Percentiles rank a stretch among this genome's conserved stretches.
These are phyloP conservation scores for Solanum stenotomum DNA, from an alignment of 257 asterid genomes.

Conservation along the genomic window DNA sequence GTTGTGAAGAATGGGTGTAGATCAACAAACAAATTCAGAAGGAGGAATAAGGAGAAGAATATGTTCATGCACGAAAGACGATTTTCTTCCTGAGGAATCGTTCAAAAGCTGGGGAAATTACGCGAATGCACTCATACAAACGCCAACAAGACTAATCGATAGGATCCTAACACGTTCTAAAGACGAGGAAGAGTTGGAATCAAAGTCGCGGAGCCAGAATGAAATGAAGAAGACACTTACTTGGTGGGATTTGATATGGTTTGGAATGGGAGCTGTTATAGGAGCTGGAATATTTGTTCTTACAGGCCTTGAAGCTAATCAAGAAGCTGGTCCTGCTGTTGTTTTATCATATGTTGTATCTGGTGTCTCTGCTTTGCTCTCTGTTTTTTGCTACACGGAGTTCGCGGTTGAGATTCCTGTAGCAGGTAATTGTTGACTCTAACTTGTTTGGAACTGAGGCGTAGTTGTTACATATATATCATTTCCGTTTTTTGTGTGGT, in stretches of 20 bases:
- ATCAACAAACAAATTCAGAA: neutral
- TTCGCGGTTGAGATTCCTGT: conserved; percentile 1
- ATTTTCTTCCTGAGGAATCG: neutral
- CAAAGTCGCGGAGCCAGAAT: neutral
- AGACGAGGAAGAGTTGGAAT: neutral
- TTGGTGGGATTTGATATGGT: conserved; percentile 5
- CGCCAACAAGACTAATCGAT: neutral
- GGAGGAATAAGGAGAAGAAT: neutral
- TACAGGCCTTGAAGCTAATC: conserved; percentile 1
- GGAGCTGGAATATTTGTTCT: conserved; percentile 5
- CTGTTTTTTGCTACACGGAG: neutral
- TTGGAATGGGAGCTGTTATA: neutral
- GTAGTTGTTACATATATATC: neutral
- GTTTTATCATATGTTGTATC: neutral
- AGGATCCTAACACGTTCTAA: neutral
- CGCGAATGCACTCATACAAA: neutral
- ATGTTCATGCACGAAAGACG: neutral
- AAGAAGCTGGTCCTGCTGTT: neutral
- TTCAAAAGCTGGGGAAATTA: neutral
- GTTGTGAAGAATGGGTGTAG: neutral
- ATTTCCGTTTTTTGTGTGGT: neutral
- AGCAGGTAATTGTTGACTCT: neutral
- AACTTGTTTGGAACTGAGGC: neutral
- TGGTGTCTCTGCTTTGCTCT: neutral
- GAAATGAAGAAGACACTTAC: conserved; percentile 1